These are phyloP conservation scores for Hortaea werneckii DNA, from an alignment of 2,329 filamentous ascomycete genomes.

Conservation along the genomic window DNA sequence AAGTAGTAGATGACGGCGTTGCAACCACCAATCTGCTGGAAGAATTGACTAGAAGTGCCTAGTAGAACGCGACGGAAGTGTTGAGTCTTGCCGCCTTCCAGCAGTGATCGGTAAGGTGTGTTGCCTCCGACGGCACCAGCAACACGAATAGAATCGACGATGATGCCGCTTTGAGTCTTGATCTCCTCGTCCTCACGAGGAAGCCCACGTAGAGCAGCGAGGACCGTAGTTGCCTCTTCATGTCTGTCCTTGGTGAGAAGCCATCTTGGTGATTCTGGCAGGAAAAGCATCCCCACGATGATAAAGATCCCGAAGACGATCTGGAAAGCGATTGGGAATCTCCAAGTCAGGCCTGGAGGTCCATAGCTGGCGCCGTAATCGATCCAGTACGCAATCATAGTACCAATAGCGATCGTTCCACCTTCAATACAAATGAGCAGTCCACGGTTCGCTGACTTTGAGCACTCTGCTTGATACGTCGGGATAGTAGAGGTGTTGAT, in stretches of 20 bases:
- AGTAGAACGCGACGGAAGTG: slow-evolving; percentile 56
- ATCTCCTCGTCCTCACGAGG: slow-evolving; percentile 47
- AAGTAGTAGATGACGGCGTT: slow-evolving; percentile 36
- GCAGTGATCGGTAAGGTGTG: slow-evolving; percentile 42
- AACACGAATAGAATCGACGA: slow-evolving; percentile 47
- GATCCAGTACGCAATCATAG: slow-evolving; percentile 41
- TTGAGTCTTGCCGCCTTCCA: slow-evolving; percentile 55
- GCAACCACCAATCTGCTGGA: slow-evolving; percentile 47
- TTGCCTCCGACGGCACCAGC: slow-evolving; percentile 32
- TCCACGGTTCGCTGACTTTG: slow-evolving; percentile 47
- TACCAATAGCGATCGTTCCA: slow-evolving; percentile 42
- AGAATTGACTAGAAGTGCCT: slow-evolving; percentile 48
- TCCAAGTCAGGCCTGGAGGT: slow-evolving; percentile 32
- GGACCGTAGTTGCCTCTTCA: slow-evolving; percentile 39
- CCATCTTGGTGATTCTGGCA: slow-evolving; percentile 38
- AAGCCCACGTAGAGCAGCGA: slow-evolving; percentile 40
- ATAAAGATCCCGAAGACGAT: slow-evolving; percentile 40
- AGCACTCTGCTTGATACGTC: slow-evolving; percentile 45
- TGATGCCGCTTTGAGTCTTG: slow-evolving; percentile 51
- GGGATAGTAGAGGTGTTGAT: slow-evolving; percentile 48
- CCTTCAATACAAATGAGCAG: slow-evolving; percentile 51
- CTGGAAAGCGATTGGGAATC: slow-evolving; percentile 46
- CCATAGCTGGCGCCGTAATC: slow-evolving; percentile 35
- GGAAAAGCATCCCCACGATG: slow-evolving; percentile 31
- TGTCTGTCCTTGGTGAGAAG: slow-evolving; percentile 36